Evolutionary conservation across 805 yeast genomes (phyloP).

Genomic region (Tetrapisispora nanseiensis): DNA sequence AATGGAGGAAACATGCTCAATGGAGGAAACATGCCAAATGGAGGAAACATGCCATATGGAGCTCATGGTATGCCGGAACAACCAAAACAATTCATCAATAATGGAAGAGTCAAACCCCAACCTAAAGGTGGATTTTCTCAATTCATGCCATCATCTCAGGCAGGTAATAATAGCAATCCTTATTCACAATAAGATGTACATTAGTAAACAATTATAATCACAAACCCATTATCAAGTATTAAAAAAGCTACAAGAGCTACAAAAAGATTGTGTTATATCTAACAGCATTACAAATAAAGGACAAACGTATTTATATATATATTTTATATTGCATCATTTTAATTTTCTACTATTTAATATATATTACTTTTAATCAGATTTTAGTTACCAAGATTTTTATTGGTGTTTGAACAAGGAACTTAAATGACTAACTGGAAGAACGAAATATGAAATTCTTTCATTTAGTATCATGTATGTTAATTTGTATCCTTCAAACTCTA

Average conservation of each 20-base stretch:
- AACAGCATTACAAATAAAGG: too few relatives aligned
- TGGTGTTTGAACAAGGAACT: too few relatives aligned
- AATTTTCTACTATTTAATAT: too few relatives aligned
- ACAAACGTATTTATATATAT: too few relatives aligned
- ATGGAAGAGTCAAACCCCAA: slow-evolving; percentile 9
- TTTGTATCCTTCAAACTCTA: too few relatives aligned
- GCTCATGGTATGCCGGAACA: neutral
- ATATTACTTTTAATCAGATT: too few relatives aligned
- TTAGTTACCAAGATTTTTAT: too few relatives aligned
- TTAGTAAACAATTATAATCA: too few relatives aligned
- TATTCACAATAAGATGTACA: slow-evolving; percentile 12
- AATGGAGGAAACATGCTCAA: slow-evolving; percentile 4
- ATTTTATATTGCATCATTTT: neutral
- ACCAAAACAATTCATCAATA: slow-evolving; percentile 5
- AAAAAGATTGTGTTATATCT: neutral
- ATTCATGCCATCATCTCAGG: slow-evolving; percentile 22
- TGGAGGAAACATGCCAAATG: slow-evolving; percentile 3
- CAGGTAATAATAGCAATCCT: slow-evolving; percentile 17
- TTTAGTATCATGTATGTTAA: too few relatives aligned
- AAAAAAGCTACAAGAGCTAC: neutral
- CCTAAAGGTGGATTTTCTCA: slow-evolving; percentile 26
- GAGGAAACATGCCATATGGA: slow-evolving; percentile 3
- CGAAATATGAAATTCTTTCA: too few relatives aligned
- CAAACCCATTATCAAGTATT: too few relatives aligned
- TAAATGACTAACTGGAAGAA: too few relatives aligned